phyloP scores from a whole-genome alignment of 768 basidiomycete genomes.

The Suillus cothurnatus region DNA sequence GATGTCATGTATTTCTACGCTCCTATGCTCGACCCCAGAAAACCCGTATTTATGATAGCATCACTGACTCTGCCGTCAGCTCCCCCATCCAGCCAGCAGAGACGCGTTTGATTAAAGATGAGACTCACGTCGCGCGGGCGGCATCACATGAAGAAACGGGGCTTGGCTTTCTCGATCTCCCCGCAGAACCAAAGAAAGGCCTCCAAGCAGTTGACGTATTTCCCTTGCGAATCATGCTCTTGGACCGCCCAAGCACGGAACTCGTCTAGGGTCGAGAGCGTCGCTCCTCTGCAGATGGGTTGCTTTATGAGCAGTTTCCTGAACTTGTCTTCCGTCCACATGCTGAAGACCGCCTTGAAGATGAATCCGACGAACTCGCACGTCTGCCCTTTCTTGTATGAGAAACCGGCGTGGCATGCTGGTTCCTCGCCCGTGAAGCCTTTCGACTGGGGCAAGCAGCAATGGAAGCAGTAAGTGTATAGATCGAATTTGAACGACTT shows the following conservation, averaged over 20 bases:
- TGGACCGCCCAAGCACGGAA: neutral
- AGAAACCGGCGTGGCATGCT: neutral
- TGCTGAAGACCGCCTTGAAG: neutral
- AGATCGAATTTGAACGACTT: rapidly evolving
- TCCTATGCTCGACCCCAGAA: no score
- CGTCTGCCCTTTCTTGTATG: neutral
- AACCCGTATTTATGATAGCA: no score
- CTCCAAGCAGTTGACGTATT: neutral
- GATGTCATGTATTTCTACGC: no score
- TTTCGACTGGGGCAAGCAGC: neutral
- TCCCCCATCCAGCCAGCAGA: no score
- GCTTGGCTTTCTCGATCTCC: neutral
- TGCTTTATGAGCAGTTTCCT: neutral
- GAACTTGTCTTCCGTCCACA: neutral
- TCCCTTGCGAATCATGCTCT: neutral
- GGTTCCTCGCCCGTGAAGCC: neutral
- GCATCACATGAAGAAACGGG: no score
- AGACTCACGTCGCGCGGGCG: no score
- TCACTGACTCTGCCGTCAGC: no score
- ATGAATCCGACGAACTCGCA: neutral
- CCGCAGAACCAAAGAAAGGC: neutral
- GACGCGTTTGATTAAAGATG: no score
- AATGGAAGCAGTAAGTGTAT: neutral
- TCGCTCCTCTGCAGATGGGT: neutral
- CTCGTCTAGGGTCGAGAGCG: neutral